Conservation (phyloP, 805 yeast species). For the Schwanniomyces yamadae region DNA sequence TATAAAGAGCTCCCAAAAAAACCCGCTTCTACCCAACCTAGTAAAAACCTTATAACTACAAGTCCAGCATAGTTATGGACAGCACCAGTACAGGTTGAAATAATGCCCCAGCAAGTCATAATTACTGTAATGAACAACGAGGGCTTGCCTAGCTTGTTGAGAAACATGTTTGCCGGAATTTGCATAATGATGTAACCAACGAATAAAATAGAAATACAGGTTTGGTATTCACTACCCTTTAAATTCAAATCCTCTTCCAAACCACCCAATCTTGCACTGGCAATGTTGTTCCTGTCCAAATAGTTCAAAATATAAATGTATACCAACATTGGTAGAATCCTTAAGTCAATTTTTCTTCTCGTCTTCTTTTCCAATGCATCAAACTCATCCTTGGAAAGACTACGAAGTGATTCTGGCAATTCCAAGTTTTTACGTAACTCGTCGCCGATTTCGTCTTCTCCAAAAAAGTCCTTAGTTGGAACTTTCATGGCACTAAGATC, state of each 20-base stretch:
- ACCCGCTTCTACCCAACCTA: conserved; percentile 50
- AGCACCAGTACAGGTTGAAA: conserved; percentile 49
- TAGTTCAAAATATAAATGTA: conserved; percentile 52
- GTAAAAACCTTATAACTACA: conserved; percentile 44
- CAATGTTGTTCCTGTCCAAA: conserved; percentile 53
- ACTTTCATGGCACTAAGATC: neutral
- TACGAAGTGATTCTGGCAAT: conserved; percentile 32
- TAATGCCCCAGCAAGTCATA: conserved; percentile 52
- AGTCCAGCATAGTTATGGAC: conserved; percentile 45
- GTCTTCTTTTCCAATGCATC: conserved; percentile 41
- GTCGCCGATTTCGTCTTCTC: conserved; percentile 1
- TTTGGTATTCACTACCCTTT: conserved; percentile 45
- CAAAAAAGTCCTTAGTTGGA: neutral
- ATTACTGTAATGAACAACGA: conserved; percentile 47
- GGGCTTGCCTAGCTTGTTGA: conserved; percentile 49
- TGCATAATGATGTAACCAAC: conserved; percentile 50
- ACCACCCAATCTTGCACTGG: conserved; percentile 54
- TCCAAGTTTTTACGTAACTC: conserved; percentile 7
- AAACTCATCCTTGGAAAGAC: conserved; percentile 41
- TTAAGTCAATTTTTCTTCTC: conserved; percentile 46
- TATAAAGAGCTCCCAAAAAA: conserved; percentile 48
- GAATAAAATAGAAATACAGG: conserved; percentile 51
- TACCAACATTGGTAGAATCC: conserved; percentile 51
- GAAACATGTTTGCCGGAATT: conserved; percentile 48
- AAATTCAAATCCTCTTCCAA: conserved; percentile 43